Conservation (phyloP, 495 filamentous ascomycete genomes). For the Penicillium soppii region DNA sequence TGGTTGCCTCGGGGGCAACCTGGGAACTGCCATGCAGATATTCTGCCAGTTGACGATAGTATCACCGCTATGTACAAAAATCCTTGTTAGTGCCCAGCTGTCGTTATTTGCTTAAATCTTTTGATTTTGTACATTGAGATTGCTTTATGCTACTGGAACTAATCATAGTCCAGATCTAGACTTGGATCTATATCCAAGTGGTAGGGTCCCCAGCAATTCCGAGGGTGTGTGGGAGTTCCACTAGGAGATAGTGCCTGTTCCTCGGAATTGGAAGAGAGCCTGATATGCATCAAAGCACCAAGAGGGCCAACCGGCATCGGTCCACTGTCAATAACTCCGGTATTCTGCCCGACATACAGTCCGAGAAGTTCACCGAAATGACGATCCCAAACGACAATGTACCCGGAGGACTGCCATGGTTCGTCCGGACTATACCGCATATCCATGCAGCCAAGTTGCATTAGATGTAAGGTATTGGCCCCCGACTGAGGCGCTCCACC, state of each 20-base stretch:
- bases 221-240: not conserved
- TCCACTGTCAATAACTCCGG: slow-evolving; percentile 19
- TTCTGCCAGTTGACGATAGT: too few relatives aligned
- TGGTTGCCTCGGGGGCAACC: not conserved
- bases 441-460: slow-evolving; percentile 38
- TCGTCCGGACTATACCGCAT: slow-evolving; percentile 11
- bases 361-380: slow-evolving; percentile 26
- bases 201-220: slow-evolving; percentile 12
- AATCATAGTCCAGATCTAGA: slow-evolving; percentile 19
- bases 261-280: slow-evolving; percentile 6
- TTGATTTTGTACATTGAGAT: too few relatives aligned
- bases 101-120: too few relatives aligned
- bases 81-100: too few relatives aligned
- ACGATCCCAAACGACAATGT: slow-evolving; percentile 43
- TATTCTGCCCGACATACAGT: slow-evolving; percentile 26
- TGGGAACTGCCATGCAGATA: not conserved
- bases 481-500: slow-evolving; percentile 14
- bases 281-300: slow-evolving; percentile 19
- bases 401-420: slow-evolving; percentile 32
- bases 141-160: not conserved
- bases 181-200: slow-evolving; percentile 33
- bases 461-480: slow-evolving; percentile 25
- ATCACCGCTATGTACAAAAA: too few relatives aligned
- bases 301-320: slow-evolving; percentile 16
- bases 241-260: not conserved